These are phyloP conservation scores for Hanseniaspora taiwanica DNA, from an alignment of 805 yeast genomes.

Conservation along the genomic window DNA sequence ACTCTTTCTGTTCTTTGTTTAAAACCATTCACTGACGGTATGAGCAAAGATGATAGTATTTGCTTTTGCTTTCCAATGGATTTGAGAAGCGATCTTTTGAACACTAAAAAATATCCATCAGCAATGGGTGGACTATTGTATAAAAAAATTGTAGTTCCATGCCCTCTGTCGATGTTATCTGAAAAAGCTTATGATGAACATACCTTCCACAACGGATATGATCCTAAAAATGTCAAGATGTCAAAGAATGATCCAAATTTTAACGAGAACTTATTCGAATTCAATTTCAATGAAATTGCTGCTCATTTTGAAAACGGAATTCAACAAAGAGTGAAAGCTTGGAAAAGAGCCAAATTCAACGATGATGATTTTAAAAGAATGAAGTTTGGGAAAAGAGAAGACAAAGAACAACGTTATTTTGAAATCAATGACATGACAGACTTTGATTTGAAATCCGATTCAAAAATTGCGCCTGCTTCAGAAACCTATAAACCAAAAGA, in stretches of 20 bases:
- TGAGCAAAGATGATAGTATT: conserved; percentile 10
- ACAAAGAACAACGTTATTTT: conserved; percentile 9
- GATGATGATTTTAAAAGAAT: conserved; percentile 20
- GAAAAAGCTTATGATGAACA: conserved; percentile 9
- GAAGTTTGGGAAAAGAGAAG: conserved; percentile 12
- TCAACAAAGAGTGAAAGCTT: conserved; percentile 10
- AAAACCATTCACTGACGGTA: conserved; percentile 8
- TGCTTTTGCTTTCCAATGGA: conserved; percentile 15
- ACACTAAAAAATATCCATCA: neutral
- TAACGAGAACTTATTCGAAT: conserved; percentile 13
- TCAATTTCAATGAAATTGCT: conserved; percentile 15
- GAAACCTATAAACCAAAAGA: conserved; percentile 10
- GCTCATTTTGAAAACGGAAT: conserved; percentile 11
- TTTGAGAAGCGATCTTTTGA: conserved; percentile 10
- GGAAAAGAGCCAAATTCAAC: conserved; percentile 14
- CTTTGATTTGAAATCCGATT: conserved; percentile 3
- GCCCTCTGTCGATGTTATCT: conserved; percentile 16
- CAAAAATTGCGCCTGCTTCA: neutral
- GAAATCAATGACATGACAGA: conserved; percentile 18
- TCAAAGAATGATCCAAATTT: conserved; percentile 8
- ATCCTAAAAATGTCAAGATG: conserved; percentile 9
- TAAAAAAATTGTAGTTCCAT: conserved; percentile 16
- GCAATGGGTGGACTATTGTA: conserved; percentile 14
- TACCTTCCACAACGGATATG: conserved; percentile 12
- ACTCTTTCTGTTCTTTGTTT: conserved; percentile 19